These are phyloP conservation scores for Fistulina hepatica DNA, from an alignment of 1,284 basidiomycete species.

Conservation along the genomic window DNA sequence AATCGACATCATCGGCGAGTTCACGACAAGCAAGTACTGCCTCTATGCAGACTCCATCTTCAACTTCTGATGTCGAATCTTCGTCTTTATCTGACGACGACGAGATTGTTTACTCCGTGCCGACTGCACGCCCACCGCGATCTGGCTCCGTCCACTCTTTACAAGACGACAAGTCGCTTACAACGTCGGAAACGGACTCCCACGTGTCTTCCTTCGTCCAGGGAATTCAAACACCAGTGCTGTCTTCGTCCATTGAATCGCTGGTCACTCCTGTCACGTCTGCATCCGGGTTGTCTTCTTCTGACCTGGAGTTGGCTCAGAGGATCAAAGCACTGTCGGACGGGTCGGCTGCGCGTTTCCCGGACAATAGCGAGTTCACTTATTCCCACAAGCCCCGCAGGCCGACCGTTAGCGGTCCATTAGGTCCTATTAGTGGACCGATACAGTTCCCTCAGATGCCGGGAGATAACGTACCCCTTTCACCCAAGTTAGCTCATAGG, in stretches of 20 bases:
- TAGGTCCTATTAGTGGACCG: too few relatives aligned
- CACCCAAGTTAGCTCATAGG: slow-evolving; percentile 21
- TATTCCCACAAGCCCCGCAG: slow-evolving; percentile 3
- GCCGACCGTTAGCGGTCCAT: slow-evolving; percentile 7
- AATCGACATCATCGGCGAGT: slow-evolving; percentile 3
- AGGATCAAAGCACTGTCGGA: slow-evolving; percentile 1
- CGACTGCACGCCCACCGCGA: too few relatives aligned
- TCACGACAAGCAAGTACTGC: slow-evolving; percentile 3
- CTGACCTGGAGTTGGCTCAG: too few relatives aligned
- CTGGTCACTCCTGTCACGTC: slow-evolving; percentile 31
- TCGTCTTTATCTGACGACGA: too few relatives aligned
- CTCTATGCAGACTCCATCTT: too few relatives aligned
- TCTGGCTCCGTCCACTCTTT: too few relatives aligned
- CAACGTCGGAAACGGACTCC: too few relatives aligned
- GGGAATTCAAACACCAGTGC: slow-evolving; percentile 27
- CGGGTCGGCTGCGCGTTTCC: background rate
- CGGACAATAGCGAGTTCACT: background rate
- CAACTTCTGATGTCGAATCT: too few relatives aligned
- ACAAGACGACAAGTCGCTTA: too few relatives aligned
- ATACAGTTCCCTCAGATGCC: slow-evolving; percentile 27
- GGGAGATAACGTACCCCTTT: slow-evolving; percentile 16
- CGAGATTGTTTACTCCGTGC: too few relatives aligned
- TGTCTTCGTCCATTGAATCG: slow-evolving; percentile 37
- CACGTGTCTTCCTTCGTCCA: too few relatives aligned
- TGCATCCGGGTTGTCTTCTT: slow-evolving; percentile 29